Evolutionary conservation across 768 basidiomycete genomes (phyloP), one percentile per base, ranked within the genome.

Genomic region (Royoungia palumana): DNA sequence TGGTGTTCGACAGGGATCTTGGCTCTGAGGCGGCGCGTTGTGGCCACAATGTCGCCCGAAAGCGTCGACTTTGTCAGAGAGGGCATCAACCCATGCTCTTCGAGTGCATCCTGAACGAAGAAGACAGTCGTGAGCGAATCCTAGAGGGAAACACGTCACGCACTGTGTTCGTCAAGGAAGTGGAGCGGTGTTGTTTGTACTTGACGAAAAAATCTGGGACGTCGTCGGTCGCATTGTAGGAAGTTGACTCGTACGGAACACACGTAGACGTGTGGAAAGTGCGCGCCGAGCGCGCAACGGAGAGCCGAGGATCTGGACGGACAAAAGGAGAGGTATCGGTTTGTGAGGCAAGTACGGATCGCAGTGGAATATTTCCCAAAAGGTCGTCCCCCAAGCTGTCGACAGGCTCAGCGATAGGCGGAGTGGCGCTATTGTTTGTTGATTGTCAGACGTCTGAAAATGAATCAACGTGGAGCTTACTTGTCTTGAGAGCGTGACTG

Each of bases 401-500:
- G 32, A 68, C 49, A 36, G 67, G 61, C 16, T 70, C 68, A 8
- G 58, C 49, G 37, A 60, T 28, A 17, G 67, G 67, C 11, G 58
- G 53, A 9, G 70, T 64, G 32, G 32, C 14, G 32, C 32, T 32
- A 32, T 32, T 16, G 6, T 32, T 32, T 32, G 32, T 16, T 16
- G 16, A 32, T 32, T 32, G 32, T 32, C 32, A 32, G 11, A 30
- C 49, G 11, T 56, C 56, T 55, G 67, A 5, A 28, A 28, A 12
- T 66, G 63, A 28, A 70, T 67, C 46, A 72, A 59, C 67, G 66
- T 6, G 70, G 55, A 19, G 56, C 60, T 54, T 76, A 79, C 19
- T 72, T 72, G 20, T 61, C 61, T 3, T 62, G 39, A 0, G 59
- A 46, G 19, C 70, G 70, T 7, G 59, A 42, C 41, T 70, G 69